phyloP scores from a whole-genome alignment of 2,329 filamentous ascomycete genomes.

The Teratosphaeria epicoccoides region DNA sequence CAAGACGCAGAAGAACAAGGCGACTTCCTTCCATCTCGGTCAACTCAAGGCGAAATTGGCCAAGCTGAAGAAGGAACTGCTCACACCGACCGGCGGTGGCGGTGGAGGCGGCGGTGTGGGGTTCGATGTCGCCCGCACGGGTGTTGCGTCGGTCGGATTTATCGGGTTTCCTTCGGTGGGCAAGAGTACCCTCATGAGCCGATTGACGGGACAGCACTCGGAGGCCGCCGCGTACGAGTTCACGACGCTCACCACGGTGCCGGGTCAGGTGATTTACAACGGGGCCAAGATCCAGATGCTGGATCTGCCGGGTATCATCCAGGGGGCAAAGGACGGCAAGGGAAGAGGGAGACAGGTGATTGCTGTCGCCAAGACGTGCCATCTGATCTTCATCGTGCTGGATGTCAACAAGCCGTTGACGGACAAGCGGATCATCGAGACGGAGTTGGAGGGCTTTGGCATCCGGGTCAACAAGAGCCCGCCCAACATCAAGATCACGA shows the following conservation, averaged over 20 bases:
- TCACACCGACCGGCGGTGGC: slow-evolving; percentile 69
- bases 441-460: slow-evolving; percentile 90
- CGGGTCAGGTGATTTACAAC: slow-evolving; percentile 91
- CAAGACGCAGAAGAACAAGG: slow-evolving; percentile 91
- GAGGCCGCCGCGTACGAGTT: slow-evolving; percentile 98
- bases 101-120: slow-evolving; percentile 80
- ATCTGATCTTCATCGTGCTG: slow-evolving; percentile 95
- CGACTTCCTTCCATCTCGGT: slow-evolving; percentile 35
- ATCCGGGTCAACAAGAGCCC: slow-evolving; percentile 96
- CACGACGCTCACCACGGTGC: slow-evolving; percentile 93
- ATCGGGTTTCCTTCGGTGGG: slow-evolving; percentile 97
- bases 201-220: slow-evolving; percentile 88
- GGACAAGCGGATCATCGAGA: slow-evolving; percentile 91
- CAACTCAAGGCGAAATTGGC: slow-evolving; percentile 97
- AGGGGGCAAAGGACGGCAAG: slow-evolving; percentile 95
- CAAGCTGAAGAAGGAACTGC: slow-evolving; percentile 90
- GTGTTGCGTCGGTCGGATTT: slow-evolving; percentile 93
- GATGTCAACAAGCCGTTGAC: slow-evolving; percentile 98
- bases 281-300: slow-evolving; percentile 97
- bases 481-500: slow-evolving; percentile 97
- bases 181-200: slow-evolving; percentile 96
- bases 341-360: slow-evolving; percentile 97
- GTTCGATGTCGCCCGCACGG: slow-evolving; percentile 95
- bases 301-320: slow-evolving; percentile 95
- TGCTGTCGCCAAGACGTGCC: slow-evolving; percentile 95